These are phyloP conservation scores for Agrocybe pediades DNA, from an alignment of 768 basidiomycete genomes.

Conservation along the genomic window DNA sequence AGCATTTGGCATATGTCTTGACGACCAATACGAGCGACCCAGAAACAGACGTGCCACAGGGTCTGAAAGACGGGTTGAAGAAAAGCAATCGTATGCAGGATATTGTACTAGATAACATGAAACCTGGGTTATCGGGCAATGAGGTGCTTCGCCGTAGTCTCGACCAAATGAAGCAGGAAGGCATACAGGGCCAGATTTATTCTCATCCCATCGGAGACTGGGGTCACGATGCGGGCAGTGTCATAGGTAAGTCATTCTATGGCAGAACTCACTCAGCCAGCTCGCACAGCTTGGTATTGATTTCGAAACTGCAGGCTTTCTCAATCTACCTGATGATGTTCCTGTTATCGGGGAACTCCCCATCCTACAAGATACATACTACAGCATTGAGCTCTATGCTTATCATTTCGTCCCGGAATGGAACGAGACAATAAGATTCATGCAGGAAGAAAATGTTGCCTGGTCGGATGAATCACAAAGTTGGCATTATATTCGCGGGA, in stretches of 20 bases:
- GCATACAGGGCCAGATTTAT: constrained; percentile 50
- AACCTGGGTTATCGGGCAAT: constrained; percentile 47
- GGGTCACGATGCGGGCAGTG: constrained; percentile 54
- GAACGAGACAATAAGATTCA: constrained; percentile 46
- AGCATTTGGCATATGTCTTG: constrained; percentile 58
- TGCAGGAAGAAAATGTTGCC: constrained; percentile 45
- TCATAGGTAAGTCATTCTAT: constrained; percentile 37
- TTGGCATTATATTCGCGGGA: constrained; percentile 53
- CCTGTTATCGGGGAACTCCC: constrained; percentile 49
- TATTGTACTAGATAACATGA: constrained; percentile 45
- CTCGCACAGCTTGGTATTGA: neutral
- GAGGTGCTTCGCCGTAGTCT: constrained; percentile 41
- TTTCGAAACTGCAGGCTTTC: constrained; percentile 34
- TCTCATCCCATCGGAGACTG: constrained; percentile 59
- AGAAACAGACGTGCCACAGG: constrained; percentile 43
- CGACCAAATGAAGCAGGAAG: constrained; percentile 45
- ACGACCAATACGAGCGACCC: constrained; percentile 29
- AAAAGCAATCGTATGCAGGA: constrained; percentile 56
- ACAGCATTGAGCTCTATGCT: constrained; percentile 55
- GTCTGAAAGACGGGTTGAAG: constrained; percentile 43
- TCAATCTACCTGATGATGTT: constrained; percentile 44
- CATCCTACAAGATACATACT: constrained; percentile 51
- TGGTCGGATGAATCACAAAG: constrained; percentile 37
- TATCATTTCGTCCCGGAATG: constrained; percentile 50
- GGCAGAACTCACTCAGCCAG: neutral